phyloP scores from a whole-genome alignment of 805 yeast species.

The Suhomyces xylopsoci region DNA sequence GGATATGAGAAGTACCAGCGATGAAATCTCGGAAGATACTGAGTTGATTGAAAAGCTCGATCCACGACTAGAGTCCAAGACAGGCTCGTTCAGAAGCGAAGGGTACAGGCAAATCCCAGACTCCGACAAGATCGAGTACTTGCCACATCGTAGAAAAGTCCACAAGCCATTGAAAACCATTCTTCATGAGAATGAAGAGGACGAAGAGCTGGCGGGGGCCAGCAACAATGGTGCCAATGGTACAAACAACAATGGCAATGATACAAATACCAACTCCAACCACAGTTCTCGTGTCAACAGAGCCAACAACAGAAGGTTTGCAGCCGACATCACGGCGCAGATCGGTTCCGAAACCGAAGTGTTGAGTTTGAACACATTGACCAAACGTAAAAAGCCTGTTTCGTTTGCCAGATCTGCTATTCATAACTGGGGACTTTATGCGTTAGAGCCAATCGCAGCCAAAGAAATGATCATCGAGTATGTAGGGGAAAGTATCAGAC shows the following conservation, averaged over 20 bases:
- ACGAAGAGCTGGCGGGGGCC: constrained; percentile 3
- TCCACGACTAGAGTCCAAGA: constrained; percentile 34
- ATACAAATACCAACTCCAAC: constrained; percentile 25
- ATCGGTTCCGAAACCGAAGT: constrained; percentile 81
- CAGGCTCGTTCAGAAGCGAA: constrained; percentile 67
- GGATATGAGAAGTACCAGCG: constrained; percentile 26
- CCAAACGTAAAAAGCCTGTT: constrained; percentile 88
- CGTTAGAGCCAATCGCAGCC: constrained; percentile 92
- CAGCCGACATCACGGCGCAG: constrained; percentile 83
- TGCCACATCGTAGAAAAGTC: constrained; percentile 75
- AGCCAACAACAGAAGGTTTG: constrained; percentile 82
- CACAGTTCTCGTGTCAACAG: constrained; percentile 83
- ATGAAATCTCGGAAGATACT: constrained; percentile 21
- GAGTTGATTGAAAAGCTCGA: constrained; percentile 28
- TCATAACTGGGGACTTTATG: constrained; percentile 97
- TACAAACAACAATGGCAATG: constrained; percentile 15
- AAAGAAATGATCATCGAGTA: constrained; percentile 97
- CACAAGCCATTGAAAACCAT: constrained; percentile 72
- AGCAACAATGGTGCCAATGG: constrained; percentile 1
- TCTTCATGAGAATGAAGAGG: constrained; percentile 57
- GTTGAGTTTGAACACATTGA: constrained; percentile 78
- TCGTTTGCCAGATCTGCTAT: constrained; percentile 96
- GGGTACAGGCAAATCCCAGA: constrained; percentile 77
- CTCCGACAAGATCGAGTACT: constrained; percentile 64
- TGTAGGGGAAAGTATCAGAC: constrained; percentile 92